These are phyloP conservation scores for Fusarium globosum DNA, from an alignment of 2,329 filamentous ascomycete species.

Conservation along the genomic window DNA sequence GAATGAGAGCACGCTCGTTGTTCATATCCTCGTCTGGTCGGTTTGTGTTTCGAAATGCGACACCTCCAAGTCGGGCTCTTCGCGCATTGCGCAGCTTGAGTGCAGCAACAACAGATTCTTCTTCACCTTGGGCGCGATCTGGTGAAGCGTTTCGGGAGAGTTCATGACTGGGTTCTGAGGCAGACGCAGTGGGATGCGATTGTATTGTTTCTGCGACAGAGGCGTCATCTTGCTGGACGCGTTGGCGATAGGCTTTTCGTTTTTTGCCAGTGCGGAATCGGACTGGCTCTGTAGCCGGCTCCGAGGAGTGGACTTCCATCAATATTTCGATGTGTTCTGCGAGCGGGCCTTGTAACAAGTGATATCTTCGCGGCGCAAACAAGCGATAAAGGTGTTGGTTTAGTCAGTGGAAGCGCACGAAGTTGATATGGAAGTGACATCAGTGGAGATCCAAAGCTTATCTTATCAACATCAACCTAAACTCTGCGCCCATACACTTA, in stretches of 20 bases:
- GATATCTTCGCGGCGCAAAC: background rate
- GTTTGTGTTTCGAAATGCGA: conserved; percentile 62
- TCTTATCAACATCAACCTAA: conserved; percentile 27
- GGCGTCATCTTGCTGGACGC: conserved; percentile 50
- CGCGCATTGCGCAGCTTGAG: conserved; percentile 65
- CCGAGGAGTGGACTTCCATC: conserved; percentile 33
- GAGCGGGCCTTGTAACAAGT: background rate
- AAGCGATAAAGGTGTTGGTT: conserved; percentile 6
- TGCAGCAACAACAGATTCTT: conserved; percentile 59
- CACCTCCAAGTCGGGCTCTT: conserved; percentile 63
- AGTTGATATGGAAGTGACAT: conserved; percentile 23
- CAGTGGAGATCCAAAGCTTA: conserved; percentile 20
- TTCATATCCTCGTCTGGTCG: conserved; percentile 38
- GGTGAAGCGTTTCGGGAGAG: background rate
- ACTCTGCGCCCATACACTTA: background rate
- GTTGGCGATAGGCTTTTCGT: conserved; percentile 68
- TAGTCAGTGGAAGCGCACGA: background rate
- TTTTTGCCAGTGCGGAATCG: conserved; percentile 70
- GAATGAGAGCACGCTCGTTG: conserved; percentile 50
- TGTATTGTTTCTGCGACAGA: conserved; percentile 6
- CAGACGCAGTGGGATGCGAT: conserved; percentile 8
- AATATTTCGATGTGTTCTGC: background rate
- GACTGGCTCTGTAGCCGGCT: conserved; percentile 48
- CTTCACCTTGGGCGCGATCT: conserved; percentile 46
- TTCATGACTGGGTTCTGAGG: conserved; percentile 5